These are phyloP conservation scores for Ziziphus jujuba DNA, from an alignment of 306 rosid species.

Conservation along the genomic window DNA sequence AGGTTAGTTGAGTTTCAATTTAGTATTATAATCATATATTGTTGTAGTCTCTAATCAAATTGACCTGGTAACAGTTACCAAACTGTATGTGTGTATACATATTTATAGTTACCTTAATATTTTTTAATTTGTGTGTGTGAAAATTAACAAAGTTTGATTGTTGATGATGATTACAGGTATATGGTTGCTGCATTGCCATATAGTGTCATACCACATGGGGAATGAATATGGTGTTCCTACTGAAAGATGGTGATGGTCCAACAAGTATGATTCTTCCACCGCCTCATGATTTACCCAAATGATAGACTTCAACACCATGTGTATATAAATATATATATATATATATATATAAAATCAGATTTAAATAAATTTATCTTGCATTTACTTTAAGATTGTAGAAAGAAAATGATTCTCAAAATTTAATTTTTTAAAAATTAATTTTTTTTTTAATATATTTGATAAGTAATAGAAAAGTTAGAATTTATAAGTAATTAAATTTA, in stretches of 20 bases:
- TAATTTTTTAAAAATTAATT: too few relatives aligned
- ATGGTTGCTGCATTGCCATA: constrained; percentile 57
- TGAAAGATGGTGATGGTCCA: constrained; percentile 37
- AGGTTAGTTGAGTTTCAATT: constrained; percentile 13
- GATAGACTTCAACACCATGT: background rate
- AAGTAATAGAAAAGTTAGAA: too few relatives aligned
- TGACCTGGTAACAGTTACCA: too few relatives aligned
- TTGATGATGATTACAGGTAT: constrained; percentile 27
- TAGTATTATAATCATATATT: background rate
- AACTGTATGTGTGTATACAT: too few relatives aligned
- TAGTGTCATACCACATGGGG: constrained; percentile 46
- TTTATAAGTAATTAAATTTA: too few relatives aligned
- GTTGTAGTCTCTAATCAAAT: too few relatives aligned
- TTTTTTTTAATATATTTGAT: too few relatives aligned
- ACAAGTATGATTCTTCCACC: constrained; percentile 31
- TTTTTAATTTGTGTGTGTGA: background rate
- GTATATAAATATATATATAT: too few relatives aligned
- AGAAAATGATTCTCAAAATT: too few relatives aligned
- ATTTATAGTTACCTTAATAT: background rate
- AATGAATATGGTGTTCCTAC: constrained; percentile 45
- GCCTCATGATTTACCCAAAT: constrained; percentile 32
- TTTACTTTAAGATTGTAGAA: too few relatives aligned
- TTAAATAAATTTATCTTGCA: too few relatives aligned
- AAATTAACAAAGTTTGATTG: background rate
- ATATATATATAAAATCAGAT: too few relatives aligned